These are phyloP conservation scores for Aspergillus puulaauensis DNA, from an alignment of 2,329 filamentous ascomycete species.

Conservation along the genomic window DNA sequence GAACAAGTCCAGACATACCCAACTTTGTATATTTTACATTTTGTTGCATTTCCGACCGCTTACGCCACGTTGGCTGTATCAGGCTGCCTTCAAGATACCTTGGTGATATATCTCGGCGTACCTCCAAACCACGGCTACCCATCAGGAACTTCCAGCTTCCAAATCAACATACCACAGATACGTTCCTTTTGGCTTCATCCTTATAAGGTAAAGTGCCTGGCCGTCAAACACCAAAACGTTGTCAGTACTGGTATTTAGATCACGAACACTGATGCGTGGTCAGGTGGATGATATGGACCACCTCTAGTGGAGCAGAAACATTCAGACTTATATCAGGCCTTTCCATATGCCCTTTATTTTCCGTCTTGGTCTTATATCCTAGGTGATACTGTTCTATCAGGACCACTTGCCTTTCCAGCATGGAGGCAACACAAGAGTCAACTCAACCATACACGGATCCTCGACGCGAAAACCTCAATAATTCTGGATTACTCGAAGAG, in stretches of 20 bases:
- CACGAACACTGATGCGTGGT: constrained; percentile 13
- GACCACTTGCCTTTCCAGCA: constrained; percentile 14
- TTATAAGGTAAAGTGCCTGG: constrained; percentile 12
- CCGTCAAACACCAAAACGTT: neutral
- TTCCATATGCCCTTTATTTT: constrained; percentile 23
- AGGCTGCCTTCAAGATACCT: neutral
- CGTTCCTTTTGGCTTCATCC: neutral
- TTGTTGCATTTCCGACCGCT: neutral
- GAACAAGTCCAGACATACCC: neutral
- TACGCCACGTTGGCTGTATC: neutral
- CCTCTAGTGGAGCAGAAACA: constrained; percentile 18
- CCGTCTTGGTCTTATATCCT: constrained; percentile 17
- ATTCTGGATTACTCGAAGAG: constrained; percentile 77
- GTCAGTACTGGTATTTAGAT: neutral
- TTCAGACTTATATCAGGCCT: constrained; percentile 9
- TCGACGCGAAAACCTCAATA: constrained; percentile 73
- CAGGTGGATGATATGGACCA: constrained; percentile 18
- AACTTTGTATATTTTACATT: neutral
- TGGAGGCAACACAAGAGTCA: constrained; percentile 58
- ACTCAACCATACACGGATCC: constrained; percentile 83
- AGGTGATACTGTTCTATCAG: constrained; percentile 4
- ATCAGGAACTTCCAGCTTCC: neutral
- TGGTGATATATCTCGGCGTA: neutral
- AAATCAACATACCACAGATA: neutral
- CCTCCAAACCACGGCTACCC: neutral